These are phyloP conservation scores for Brassica cretica DNA, from an alignment of 345 rosid species.

Conservation along the genomic window DNA sequence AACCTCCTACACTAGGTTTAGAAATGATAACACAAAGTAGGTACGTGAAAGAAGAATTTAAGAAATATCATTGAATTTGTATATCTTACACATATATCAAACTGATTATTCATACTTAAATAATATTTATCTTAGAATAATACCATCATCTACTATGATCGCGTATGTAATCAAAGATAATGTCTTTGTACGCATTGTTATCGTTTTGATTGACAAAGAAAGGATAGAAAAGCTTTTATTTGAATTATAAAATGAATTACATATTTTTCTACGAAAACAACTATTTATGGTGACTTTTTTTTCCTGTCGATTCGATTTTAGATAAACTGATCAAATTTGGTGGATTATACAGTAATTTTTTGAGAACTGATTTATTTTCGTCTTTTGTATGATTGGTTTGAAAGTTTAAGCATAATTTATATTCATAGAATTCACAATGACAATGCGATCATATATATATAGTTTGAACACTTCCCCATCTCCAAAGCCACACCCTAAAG, in stretches of 20 bases:
- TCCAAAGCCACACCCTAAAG: neutral
- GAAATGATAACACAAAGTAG: conserved; percentile 13
- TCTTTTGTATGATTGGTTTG: neutral
- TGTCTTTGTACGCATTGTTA: neutral
- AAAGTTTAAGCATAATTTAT: neutral
- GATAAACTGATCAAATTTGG: no score
- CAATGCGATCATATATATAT: neutral
- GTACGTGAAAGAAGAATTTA: neutral
- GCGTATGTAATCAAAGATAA: neutral
- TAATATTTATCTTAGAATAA: neutral
- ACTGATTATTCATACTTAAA: neutral
- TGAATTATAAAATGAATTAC: neutral
- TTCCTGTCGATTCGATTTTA: no score
- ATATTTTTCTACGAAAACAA: no score
- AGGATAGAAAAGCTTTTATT: neutral
- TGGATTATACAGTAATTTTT: no score
- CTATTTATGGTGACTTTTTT: neutral
- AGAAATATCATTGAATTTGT: neutral
- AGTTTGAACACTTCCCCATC: neutral
- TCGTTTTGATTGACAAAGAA: neutral
- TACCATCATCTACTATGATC: neutral
- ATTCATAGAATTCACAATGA: neutral
- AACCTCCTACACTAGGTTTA: conserved; percentile 26
- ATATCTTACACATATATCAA: neutral
- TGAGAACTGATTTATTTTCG: neutral